Percentiles rank a stretch among this genome's conserved stretches.
phyloP scores from a whole-genome alignment of 2,329 filamentous ascomycete species.

The Hypomyces rosellus region DNA sequence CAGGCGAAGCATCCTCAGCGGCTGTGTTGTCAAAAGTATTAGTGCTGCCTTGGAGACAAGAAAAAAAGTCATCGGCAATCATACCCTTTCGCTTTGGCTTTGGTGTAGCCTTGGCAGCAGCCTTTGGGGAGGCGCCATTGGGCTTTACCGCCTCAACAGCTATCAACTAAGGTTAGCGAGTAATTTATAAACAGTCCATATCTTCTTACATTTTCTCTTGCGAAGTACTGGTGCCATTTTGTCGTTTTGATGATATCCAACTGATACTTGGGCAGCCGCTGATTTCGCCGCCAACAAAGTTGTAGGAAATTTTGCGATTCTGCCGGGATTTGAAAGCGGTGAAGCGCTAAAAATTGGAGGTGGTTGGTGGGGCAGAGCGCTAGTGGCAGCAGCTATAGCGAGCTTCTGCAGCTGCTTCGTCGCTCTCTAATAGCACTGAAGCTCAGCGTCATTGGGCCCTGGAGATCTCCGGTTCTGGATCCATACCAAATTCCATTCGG shows the following conservation, averaged over 20 bases:
- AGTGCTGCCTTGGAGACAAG: constrained; percentile 15
- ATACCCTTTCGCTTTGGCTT: constrained; percentile 32
- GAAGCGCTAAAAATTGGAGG: constrained; percentile 17
- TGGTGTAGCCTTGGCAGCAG: constrained; percentile 28
- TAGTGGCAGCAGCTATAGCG: constrained; percentile 1
- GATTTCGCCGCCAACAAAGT: constrained; percentile 3
- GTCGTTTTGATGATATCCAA: constrained; percentile 13
- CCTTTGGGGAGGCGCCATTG: constrained; percentile 23
- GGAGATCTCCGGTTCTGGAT: too few species aligned
- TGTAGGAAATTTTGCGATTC: constrained; percentile 31
- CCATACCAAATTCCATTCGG: background rate
- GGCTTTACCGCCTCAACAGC: constrained; percentile 25
- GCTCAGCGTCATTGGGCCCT: background rate
- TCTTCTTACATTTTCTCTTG: constrained; percentile 28
- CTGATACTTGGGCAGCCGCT: background rate
- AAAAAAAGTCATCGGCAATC: background rate
- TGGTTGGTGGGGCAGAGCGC: constrained; percentile 5
- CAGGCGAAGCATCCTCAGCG: constrained; percentile 39
- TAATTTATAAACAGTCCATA: background rate
- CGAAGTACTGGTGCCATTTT: constrained; percentile 43
- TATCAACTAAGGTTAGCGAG: constrained; percentile 18
- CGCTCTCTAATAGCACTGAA: background rate
- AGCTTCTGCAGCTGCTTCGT: background rate
- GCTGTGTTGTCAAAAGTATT: constrained; percentile 22
- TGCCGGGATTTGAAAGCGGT: constrained; percentile 29